Conservation (phyloP, 164 flowering plant species). For the Taxillus chinensis region DNA sequence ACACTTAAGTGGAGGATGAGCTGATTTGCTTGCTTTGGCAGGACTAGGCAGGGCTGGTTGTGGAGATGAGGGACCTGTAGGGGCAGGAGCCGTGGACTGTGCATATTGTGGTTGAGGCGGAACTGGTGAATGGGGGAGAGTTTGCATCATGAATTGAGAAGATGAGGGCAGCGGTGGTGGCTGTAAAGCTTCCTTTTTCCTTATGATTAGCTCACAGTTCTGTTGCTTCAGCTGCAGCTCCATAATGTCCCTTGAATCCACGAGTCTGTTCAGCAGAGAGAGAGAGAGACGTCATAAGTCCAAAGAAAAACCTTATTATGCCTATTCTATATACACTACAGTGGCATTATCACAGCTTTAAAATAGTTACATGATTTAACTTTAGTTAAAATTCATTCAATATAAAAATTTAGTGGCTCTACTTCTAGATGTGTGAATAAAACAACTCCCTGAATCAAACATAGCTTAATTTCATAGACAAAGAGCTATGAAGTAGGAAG, state of each 20-base stretch:
- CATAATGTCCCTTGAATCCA: constrained; percentile 61
- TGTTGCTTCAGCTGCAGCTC: constrained; percentile 61
- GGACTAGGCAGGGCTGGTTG: constrained; percentile 31
- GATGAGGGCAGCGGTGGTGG: constrained; percentile 29
- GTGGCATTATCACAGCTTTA: neutral
- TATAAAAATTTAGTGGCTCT: too few relatives aligned
- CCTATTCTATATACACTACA: neutral
- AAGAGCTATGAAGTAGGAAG: constrained; percentile 2
- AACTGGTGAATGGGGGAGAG: constrained; percentile 22
- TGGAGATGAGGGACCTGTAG: constrained; percentile 21
- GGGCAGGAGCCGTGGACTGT: constrained; percentile 18
- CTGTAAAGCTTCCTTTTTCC: constrained; percentile 59
- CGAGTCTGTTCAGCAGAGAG: constrained; percentile 36
- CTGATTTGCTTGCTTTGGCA: constrained; percentile 27
- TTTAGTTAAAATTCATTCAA: neutral
- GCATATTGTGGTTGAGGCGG: constrained; percentile 20
- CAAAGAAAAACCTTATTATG: neutral
- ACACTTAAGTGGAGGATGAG: constrained; percentile 52
- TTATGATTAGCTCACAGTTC: constrained; percentile 50
- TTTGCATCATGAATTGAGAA: constrained; percentile 18
- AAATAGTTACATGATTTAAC: neutral
- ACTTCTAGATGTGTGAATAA: too few relatives aligned
- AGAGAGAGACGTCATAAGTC: too few relatives aligned
- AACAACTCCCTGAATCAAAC: too few relatives aligned
- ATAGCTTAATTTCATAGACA: neutral